Conservation (phyloP, 495 filamentous ascomycete species). For the Collariella sp. region DNA sequence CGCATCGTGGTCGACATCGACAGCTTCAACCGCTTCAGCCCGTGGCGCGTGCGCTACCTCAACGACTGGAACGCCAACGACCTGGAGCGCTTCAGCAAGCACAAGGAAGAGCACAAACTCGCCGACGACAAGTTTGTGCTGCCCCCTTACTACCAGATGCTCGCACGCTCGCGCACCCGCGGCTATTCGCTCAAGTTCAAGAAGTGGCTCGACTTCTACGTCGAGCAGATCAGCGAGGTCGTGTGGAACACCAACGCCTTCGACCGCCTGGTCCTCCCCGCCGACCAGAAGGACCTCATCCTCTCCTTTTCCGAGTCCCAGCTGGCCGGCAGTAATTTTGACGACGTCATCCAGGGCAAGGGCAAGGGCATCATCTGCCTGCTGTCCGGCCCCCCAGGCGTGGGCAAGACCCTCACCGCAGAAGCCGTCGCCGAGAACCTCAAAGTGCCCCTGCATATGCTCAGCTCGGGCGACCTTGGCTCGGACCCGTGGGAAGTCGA, state of each 20-base stretch:
- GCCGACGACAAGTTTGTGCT: constrained; percentile 17
- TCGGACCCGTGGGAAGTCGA: constrained; percentile 43
- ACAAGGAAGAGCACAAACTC: constrained; percentile 15
- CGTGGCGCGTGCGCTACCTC: constrained; percentile 20
- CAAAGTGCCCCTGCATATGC: constrained; percentile 44
- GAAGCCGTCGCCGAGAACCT: constrained; percentile 47
- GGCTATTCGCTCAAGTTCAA: constrained; percentile 41
- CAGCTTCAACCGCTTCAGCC: constrained; percentile 30
- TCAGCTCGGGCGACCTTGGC: constrained; percentile 50
- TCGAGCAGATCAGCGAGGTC: constrained; percentile 35
- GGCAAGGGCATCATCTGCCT: constrained; percentile 54
- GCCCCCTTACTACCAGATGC: constrained; percentile 35
- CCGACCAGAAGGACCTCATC: constrained; percentile 46
- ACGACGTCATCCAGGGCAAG: constrained; percentile 49
- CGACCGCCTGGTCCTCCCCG: constrained; percentile 45
- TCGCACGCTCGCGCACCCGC: constrained; percentile 33
- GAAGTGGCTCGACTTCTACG: constrained; percentile 35
- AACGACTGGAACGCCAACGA: constrained; percentile 27
- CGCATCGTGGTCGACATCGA: constrained; percentile 32
- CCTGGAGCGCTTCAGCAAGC: constrained; percentile 18
- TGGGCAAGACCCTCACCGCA: constrained; percentile 53
- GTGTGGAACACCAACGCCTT: constrained; percentile 48
- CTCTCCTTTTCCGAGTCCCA: constrained; percentile 44
- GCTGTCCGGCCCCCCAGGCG: constrained; percentile 49
- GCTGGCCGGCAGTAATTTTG: constrained; percentile 48